phyloP scores from a whole-genome alignment of 257 asterid species.

The Przewalskia tangutica region DNA sequence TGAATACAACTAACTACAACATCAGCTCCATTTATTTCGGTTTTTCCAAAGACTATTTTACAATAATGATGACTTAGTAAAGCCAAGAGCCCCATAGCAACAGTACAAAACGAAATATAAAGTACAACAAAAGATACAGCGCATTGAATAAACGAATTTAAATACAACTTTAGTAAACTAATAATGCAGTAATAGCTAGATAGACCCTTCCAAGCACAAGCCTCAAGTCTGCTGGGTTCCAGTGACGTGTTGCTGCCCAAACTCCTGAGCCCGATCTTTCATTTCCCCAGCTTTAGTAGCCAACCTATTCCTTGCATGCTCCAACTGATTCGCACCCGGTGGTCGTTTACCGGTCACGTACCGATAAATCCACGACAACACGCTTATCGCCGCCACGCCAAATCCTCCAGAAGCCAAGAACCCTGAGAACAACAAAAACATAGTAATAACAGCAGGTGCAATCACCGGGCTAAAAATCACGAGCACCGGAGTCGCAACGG shows the following conservation, averaged over 20 bases:
- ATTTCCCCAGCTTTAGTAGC: conserved; percentile 54
- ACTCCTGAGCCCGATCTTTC: conserved; percentile 48
- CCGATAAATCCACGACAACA: conserved; percentile 57
- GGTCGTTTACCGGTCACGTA: conserved; percentile 59
- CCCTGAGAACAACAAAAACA: conserved; percentile 37
- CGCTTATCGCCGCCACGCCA: conserved; percentile 63
- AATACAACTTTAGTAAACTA: background rate
- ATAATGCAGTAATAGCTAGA: background rate
- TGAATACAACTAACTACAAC: background rate
- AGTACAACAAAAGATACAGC: background rate
- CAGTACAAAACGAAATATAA: background rate
- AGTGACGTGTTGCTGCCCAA: conserved; percentile 15
- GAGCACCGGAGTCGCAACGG: conserved; percentile 62
- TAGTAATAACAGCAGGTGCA: conserved; percentile 48
- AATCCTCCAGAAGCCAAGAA: conserved; percentile 70
- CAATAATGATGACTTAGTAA: background rate
- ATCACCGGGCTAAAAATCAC: conserved; percentile 82
- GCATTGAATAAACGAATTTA: background rate
- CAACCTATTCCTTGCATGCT: conserved; percentile 31
- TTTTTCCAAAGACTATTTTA: background rate
- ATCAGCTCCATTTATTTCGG: background rate
- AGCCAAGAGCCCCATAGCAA: background rate
- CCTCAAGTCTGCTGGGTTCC: background rate
- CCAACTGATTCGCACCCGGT: conserved; percentile 45
- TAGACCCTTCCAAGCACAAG: background rate